These are phyloP conservation scores for Starmerella apicola DNA, from an alignment of 805 yeast genomes.

Conservation along the genomic window DNA sequence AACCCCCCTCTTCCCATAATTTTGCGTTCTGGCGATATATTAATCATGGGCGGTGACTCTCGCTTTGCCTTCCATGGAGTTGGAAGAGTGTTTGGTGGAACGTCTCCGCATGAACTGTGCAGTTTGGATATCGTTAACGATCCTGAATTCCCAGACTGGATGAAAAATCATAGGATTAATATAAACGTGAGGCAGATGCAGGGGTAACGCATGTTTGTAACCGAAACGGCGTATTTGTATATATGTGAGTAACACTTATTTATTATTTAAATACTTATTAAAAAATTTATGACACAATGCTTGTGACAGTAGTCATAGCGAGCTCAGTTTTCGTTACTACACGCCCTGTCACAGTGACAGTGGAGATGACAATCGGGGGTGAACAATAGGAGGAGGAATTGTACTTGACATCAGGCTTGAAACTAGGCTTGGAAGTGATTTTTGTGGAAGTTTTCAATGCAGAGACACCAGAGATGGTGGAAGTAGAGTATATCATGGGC, in stretches of 20 bases:
- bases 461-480: no score
- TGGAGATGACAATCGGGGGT: no score
- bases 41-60: conserved; percentile 33
- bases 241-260: neutral
- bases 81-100: conserved; percentile 28
- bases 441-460: no score
- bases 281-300: no score
- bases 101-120: conserved; percentile 26
- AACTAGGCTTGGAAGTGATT: no score
- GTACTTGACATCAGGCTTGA: no score
- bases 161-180: conserved; percentile 29
- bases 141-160: conserved; percentile 24
- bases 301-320: no score
- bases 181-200: conserved; percentile 33
- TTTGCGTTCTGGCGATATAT: conserved; percentile 31
- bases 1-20: conserved; percentile 27
- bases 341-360: no score
- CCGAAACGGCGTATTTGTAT: neutral
- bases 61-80: conserved; percentile 34
- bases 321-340: no score
- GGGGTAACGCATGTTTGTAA: conserved; percentile 11
- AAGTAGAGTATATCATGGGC: no score
- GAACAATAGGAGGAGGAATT: no score
- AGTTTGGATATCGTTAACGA: conserved; percentile 1
- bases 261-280: no score